Evolutionary conservation across 2,329 filamentous ascomycete genomes (phyloP), one percentile per base, ranked within the genome.

Genomic region (Dothideomycetes sp.): DNA sequence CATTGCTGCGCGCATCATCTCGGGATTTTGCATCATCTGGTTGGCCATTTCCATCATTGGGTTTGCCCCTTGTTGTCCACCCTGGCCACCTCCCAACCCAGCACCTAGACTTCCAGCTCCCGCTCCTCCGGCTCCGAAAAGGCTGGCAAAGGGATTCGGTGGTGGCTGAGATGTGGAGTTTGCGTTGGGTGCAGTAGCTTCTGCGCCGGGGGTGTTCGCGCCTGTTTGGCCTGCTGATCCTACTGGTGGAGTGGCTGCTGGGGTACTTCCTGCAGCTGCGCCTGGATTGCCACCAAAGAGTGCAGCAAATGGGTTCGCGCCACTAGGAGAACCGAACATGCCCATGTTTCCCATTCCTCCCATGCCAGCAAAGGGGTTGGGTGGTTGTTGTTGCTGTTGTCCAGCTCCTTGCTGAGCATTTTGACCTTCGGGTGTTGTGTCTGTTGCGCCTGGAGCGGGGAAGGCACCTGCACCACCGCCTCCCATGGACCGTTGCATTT

Each of bases 361-460:
- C 42, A 64, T 59, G 39, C 50, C 61, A 41, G 57, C 65, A 44
- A 77, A 68, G 1, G 69, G 68, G 47, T 73, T 72, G 37, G 56
- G 58, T 30, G 52, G 52, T 51, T 46, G 52, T 45, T 17, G 50
- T 55, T 31, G 45, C 52, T 45, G 55, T 58, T 47, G 57, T 27
- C 22, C 22, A 7, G 7, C 22, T 27, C 22, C 22, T 27, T 27
- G 22, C 7, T 27, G 7, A 57, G 49, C 31, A 57, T 50, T 33
- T 52, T 60, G 53, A 11, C 27, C 27, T 31, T 34, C 29, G 1
- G 76, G 79, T 3, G 87, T 94, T 19, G 78, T 93, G 60, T 95
- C 87, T 27, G 89, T 96, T 15, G 82, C 79, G 7, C 91, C 91
- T 2, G 91, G 91, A 36, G 89, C 89, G 10, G 91, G 88, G 57